Conservation (phyloP, 306 rosid genomes). For the Pyrus communis region DNA sequence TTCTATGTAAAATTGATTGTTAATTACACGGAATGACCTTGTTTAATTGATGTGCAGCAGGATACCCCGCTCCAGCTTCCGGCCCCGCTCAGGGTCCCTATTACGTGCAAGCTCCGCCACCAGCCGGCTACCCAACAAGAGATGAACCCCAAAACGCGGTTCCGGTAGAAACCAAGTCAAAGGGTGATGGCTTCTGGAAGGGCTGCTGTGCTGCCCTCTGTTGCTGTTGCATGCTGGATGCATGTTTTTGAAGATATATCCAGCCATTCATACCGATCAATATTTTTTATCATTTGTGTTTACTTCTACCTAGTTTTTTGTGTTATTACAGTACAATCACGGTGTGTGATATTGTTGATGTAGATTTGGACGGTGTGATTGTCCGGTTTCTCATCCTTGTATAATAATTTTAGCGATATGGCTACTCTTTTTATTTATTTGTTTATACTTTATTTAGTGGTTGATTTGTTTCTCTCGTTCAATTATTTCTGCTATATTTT, state of each 20-base stretch:
- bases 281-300: not conserved
- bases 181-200: constrained; percentile 84
- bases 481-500: not conserved
- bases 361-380: not conserved
- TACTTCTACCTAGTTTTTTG: not conserved
- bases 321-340: not conserved
- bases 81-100: constrained; percentile 19
- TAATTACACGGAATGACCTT: not conserved
- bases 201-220: constrained; percentile 81
- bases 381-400: not conserved
- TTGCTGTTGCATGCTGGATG: constrained; percentile 74
- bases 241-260: constrained; percentile 37
- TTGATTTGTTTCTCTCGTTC: not conserved
- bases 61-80: constrained; percentile 30
- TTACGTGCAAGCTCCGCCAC: constrained; percentile 36
- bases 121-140: constrained; percentile 61
- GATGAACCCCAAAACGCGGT: constrained; percentile 26
- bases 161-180: constrained; percentile 43
- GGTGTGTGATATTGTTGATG: not conserved
- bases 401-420: not conserved
- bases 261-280: not conserved
- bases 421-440: not conserved
- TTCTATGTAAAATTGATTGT: not conserved
- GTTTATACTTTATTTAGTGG: not conserved
- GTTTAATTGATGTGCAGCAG: not conserved